These are phyloP conservation scores for Casuarina equisetifolia DNA, from an alignment of 306 rosid species.

Conservation along the genomic window DNA sequence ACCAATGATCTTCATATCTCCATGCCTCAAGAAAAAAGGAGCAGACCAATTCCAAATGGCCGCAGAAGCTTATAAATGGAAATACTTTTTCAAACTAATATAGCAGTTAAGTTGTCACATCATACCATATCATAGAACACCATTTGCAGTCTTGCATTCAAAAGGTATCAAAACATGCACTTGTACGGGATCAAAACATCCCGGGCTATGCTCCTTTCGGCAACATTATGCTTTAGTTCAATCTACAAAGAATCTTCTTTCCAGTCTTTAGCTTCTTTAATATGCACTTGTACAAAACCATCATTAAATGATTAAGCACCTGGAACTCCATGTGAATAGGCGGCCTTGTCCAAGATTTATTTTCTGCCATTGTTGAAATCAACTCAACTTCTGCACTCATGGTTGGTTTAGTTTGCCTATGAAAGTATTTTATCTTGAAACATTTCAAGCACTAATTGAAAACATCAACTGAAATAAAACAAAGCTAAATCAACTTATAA, in stretches of 20 bases:
- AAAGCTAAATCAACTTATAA: not conserved
- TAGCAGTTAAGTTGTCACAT: not conserved
- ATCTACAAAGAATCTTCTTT: not conserved
- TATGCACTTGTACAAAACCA: not conserved
- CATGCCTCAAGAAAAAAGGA: not conserved
- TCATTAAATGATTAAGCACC: constrained; percentile 42
- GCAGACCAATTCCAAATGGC: not conserved
- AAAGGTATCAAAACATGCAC: not conserved
- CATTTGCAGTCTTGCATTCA: too few species aligned
- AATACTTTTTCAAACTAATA: not conserved
- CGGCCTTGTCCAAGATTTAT: constrained; percentile 94
- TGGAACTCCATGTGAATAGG: constrained; percentile 99
- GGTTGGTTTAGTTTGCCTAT: constrained; percentile 96
- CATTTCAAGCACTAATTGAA: not conserved
- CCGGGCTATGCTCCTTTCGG: not conserved
- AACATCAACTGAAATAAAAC: not conserved
- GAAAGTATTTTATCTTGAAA: constrained; percentile 84
- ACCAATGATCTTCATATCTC: not conserved
- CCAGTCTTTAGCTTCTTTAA: not conserved
- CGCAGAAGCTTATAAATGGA: too few species aligned
- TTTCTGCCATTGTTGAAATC: constrained; percentile 90
- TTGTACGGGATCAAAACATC: not conserved
- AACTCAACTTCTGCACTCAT: constrained; percentile 99
- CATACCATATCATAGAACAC: not conserved
- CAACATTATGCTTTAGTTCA: not conserved